Evolutionary conservation across 306 rosid genomes (phyloP), one percentile per base, ranked within the genome.

Genomic region (Acacia acuminata): DNA sequence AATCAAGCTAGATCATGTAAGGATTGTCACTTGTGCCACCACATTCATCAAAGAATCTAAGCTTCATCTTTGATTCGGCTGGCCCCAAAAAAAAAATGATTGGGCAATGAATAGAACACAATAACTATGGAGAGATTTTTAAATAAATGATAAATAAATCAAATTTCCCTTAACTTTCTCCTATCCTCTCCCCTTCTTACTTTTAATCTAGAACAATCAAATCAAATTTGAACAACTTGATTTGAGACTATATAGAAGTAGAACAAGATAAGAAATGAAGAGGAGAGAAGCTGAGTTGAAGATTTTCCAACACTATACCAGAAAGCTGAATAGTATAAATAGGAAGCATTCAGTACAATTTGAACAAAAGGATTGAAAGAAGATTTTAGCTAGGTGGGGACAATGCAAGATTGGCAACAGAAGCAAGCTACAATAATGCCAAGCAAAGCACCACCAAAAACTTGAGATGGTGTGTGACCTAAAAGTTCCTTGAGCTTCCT

Each of bases 381-480:
- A 40, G 38, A 38, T n/a, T 13, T 73, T 15, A 14, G 70, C 75
- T 66, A 90, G 27, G 86, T 14, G 30, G 84, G 61, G 51, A 84
- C 82, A 47, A 86, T 25, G 82, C 78, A 77, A 60, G 84, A 84
- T 79, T 86, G 92, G 79, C 90, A 91, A 65, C 91, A 89, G 71
- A 89, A 36, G 78, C 84, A 91, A 55, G 90, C 89, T 1, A 89
- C 91, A 67, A 83, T 17, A 55, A 91, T 80, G 69, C 94, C 94
- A 30, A 91, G 85, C 53, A 91, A 47, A 84, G 94, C 94, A 71
- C 94, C 94, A 4, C 83, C 92, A 40, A 91, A 56, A 44, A 91
- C 94, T 83, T 91, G 94, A 25, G 91, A 91, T 8, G 90, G 94
- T n/a, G 92, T 91, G 84, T 91, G 92, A 66, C 94, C 94, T 66